These are phyloP conservation scores for Phytophthora cactorum DNA, from an alignment of 352 stramenopile species.

Conservation along the genomic window DNA sequence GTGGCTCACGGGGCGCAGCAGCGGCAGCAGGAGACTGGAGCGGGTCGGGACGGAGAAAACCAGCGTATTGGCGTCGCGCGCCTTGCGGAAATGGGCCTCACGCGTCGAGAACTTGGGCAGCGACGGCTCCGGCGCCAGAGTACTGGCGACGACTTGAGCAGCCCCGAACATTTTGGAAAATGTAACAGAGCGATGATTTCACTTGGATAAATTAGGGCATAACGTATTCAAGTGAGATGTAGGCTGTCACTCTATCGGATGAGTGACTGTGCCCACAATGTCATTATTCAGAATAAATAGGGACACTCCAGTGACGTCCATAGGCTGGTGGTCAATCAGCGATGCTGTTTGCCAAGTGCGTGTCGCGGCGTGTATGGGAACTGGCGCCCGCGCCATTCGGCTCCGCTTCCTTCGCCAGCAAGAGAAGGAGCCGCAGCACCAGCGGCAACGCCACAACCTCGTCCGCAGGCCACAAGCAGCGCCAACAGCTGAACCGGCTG, in stretches of 20 bases:
- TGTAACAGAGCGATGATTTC: not conserved
- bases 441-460: conserved; percentile 19
- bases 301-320: conserved; percentile 8
- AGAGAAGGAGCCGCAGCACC: conserved; percentile 35
- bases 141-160: conserved; percentile 6
- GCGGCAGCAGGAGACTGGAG: conserved; percentile 66
- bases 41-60: conserved; percentile 52
- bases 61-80: conserved; percentile 59
- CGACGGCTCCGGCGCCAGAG: conserved; percentile 8
- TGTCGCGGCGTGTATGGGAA: conserved; percentile 1
- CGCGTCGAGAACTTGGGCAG: conserved; percentile 61
- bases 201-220: not conserved
- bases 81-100: conserved; percentile 61
- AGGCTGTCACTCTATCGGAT: not conserved
- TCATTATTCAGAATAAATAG: not conserved
- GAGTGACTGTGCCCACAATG: not conserved
- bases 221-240: not conserved
- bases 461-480: conserved; percentile 48
- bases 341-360: conserved; percentile 17
- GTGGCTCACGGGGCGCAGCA: conserved; percentile 51
- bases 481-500: conserved; percentile 50
- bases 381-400: not conserved
- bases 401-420: conserved; percentile 43
- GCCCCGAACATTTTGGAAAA: conserved; percentile 30
- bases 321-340: not conserved